Evolutionary conservation across 2,329 filamentous ascomycete species (phyloP).

Genomic region (Epichloe coenophiala): DNA sequence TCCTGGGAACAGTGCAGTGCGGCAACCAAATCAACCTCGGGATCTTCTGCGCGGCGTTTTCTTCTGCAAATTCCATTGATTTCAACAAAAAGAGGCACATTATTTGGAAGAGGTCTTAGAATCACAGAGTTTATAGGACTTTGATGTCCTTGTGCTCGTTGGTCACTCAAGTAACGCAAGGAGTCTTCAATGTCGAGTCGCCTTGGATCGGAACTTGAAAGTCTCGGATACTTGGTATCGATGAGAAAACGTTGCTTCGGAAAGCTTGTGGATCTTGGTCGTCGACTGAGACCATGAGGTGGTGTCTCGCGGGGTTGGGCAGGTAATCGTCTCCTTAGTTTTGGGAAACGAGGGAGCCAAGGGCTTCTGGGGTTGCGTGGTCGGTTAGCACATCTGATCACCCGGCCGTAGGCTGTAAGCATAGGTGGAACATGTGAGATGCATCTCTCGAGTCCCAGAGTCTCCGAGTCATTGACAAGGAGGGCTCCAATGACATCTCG

Average conservation of each 20-base stretch:
- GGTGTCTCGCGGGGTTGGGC: not conserved
- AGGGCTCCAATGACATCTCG: not conserved
- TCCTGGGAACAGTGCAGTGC: slow-evolving; percentile 7
- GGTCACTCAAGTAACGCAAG: not conserved
- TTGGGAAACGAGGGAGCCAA: slow-evolving; percentile 4
- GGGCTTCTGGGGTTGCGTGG: slow-evolving; percentile 3
- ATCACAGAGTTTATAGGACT: not conserved
- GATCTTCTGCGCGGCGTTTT: slow-evolving; percentile 17
- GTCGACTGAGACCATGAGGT: not conserved
- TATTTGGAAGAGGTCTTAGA: not conserved
- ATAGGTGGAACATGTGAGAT: not conserved
- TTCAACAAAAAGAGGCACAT: slow-evolving; percentile 4
- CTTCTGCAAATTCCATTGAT: slow-evolving; percentile 17
- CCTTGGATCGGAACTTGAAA: not conserved
- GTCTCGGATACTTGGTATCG: slow-evolving; percentile 2
- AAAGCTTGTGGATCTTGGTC: not conserved
- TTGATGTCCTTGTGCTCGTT: not conserved
- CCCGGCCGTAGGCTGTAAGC: not conserved
- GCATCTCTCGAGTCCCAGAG: not conserved
- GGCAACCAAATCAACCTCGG: slow-evolving; percentile 19
- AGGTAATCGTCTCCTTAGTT: not conserved
- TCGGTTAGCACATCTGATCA: slow-evolving; percentile 1
- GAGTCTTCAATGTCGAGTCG: not conserved
- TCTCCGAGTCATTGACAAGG: not conserved
- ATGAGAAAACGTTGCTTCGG: slow-evolving; percentile 2